Evolutionary conservation across 148 eudicot species (phyloP), one percentile per base, ranked within the genome.

Genomic region (Rhododendron henanense): DNA sequence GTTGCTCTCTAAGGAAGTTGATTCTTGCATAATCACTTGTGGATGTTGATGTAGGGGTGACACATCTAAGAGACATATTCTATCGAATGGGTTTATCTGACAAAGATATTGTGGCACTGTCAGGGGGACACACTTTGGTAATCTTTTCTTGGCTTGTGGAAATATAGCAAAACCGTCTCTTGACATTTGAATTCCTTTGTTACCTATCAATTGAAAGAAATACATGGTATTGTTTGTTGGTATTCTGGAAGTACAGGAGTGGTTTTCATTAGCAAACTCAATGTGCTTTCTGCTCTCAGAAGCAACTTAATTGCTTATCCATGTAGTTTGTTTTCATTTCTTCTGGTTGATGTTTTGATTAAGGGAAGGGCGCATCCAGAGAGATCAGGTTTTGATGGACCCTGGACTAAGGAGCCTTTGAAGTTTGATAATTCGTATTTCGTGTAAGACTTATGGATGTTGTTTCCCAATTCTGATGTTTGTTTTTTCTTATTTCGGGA

Each of bases 391-490:
- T 97, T 97, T 88, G 98, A 94, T 82, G 99, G 99, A 28, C 92
- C 99, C 50, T 97, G 99, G 99, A 97, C 99, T 10, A 87, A 89
- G 86, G 98, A 97, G 89, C 99, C 98, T 50, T 88, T 97, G 85
- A 95, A 93, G 90, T 95, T 97, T 85, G 99, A 95, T 78, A 95
- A 95, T 87, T 93, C 96, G 44, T 97, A 95, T 89, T 97, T 95
- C 76, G 91, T 92, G 99, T 97, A 93, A 93, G 96, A 71, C 79
- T 67, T 50, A 5, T 7, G 10, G 45, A 63, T 67, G 33, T 67
- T 44, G 18, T 31, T 77, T 37, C 39, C 76, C 65, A 21, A 51
- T 71, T 33, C 39, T 85, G 44, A n/a, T 84, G 50, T 51, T 28
- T 61, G 28, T 83, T 69, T 71, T 67, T 14, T 55, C 74, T 77